Evolutionary conservation across 1,139 yeast genomes (phyloP).

Genomic region (Saccharomycopsis hybrid): DNA sequence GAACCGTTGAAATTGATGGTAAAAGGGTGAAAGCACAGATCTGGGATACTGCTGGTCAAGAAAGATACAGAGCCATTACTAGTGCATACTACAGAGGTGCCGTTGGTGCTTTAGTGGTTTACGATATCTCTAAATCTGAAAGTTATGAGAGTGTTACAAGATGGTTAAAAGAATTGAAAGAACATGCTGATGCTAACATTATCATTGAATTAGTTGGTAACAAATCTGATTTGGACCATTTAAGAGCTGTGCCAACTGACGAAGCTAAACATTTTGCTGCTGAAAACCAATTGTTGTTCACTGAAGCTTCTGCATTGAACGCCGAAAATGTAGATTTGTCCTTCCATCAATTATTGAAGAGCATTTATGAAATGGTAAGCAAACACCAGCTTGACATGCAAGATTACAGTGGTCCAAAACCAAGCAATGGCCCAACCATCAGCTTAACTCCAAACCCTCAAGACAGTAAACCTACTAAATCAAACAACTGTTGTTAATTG

Average conservation of each 20-base stretch:
- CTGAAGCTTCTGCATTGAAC: conserved; percentile 91
- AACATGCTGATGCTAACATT: conserved; percentile 95
- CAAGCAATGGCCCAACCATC: conserved; percentile 80
- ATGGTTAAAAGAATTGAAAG: conserved; percentile 93
- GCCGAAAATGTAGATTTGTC: conserved; percentile 94
- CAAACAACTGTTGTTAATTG: conserved; percentile 57
- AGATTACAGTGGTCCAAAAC: conserved; percentile 44
- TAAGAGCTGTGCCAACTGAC: conserved; percentile 95
- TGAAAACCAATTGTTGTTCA: conserved; percentile 80
- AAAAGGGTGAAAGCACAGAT: conserved; percentile 95
- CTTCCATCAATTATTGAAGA: conserved; percentile 84
- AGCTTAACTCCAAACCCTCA: conserved; percentile 91
- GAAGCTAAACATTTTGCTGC: conserved; percentile 95
- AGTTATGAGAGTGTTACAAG: conserved; percentile 89
- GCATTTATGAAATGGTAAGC: conserved; percentile 88
- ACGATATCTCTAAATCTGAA: conserved; percentile 90
- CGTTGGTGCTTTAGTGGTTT: conserved; percentile 92
- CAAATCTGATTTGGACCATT: conserved; percentile 91
- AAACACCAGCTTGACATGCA: conserved; percentile 80
- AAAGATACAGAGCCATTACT: conserved; percentile 95
- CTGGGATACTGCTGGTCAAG: conserved; percentile 99
- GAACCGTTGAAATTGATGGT: conserved; percentile 91
- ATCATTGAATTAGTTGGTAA: conserved; percentile 95
- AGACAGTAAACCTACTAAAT: conserved; percentile 58
- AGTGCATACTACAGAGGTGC: conserved; percentile 98